Base-by-base conservation (phyloP, 2,329 filamentous ascomycete species). In the Colletotrichum lupini region DNA sequence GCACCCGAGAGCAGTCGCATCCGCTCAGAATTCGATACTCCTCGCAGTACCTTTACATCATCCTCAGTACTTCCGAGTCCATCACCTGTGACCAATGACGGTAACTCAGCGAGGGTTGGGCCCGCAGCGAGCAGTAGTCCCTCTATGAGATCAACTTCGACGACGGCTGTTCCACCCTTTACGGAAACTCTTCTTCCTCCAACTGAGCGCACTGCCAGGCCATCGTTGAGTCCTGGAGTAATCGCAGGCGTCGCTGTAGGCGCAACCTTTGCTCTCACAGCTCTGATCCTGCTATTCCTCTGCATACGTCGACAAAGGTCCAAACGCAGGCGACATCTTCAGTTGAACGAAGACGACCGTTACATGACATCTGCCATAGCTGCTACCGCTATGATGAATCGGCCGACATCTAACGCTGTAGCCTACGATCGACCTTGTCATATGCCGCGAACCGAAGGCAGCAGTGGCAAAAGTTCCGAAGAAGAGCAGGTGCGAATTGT, bases 401-500 rank as follows among this genome's bases (percentile, higher is more conserved):
- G 14, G 22, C 35, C 59, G 22, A 42, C 56, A 6, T 30, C 30
- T 8, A 49, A 30, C 61, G 11, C n/a, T 14, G 9, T 26, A 56
- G 12, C 5, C 26, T 57, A 19, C 59, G 42, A 62, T 63, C 53
- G 42, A 57, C 60, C 42, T 32, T 67, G 7, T n/a, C 6, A 4
- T n/a, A 1, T 32, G 59, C 58, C 37, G 30, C 52, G 26, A 58
- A 28, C 14, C 26, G 42, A 22, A 49, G 42, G 42, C 19, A n/a
- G 37, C 49, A 67, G 70, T 58, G 64, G 75, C 63, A 28, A 73
- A 74, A 42, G 74, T 65, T 56, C 75, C 9, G 74, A 76, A 42
- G 72, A 77, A 35, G 78, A 64, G 4, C 65, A 81, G 57, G 77
- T 82, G 2, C 76, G 80, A 42, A 78, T 82, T 59, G 78, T 82